phyloP scores from a whole-genome alignment of 345 rosid species.

The Alliaria petiolata region DNA sequence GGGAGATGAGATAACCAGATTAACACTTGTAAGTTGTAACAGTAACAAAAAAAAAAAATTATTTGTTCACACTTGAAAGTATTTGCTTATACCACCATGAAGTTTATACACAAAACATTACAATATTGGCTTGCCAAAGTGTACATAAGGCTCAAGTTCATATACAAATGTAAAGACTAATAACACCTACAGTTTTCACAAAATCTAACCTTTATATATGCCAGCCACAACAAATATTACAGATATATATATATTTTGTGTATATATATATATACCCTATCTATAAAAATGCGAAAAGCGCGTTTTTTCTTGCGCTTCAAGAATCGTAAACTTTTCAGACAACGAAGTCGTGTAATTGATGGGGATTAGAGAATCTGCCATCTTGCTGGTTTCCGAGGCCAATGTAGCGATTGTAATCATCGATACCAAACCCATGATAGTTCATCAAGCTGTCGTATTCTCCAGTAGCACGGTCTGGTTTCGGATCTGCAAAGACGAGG shows the following conservation, averaged over 20 bases:
- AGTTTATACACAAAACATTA: conserved; percentile 26
- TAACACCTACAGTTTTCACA: conserved; percentile 26
- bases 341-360: conserved; percentile 83
- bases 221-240: conserved; percentile 26
- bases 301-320: conserved; percentile 33
- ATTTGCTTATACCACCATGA: conserved; percentile 20
- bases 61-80: conserved; percentile 27
- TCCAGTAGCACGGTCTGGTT: conserved; percentile 34
- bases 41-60: no score
- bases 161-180: conserved; percentile 28
- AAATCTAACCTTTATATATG: conserved; percentile 24
- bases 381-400: conserved; percentile 59
- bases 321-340: conserved; percentile 44
- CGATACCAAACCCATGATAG: conserved; percentile 68
- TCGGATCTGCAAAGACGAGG: conserved; percentile 21
- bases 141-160: conserved; percentile 8
- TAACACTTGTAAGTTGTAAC: no score
- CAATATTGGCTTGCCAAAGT: conserved; percentile 33
- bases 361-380: conserved; percentile 55
- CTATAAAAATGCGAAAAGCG: conserved; percentile 26
- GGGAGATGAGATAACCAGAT: no score
- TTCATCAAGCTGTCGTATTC: conserved; percentile 48
- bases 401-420: conserved; percentile 62
- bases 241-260: not conserved
- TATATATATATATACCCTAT: conserved; percentile 13